Evolutionary conservation across 495 filamentous ascomycete genomes (phyloP).

Genomic region (Aspergillus affinis): DNA sequence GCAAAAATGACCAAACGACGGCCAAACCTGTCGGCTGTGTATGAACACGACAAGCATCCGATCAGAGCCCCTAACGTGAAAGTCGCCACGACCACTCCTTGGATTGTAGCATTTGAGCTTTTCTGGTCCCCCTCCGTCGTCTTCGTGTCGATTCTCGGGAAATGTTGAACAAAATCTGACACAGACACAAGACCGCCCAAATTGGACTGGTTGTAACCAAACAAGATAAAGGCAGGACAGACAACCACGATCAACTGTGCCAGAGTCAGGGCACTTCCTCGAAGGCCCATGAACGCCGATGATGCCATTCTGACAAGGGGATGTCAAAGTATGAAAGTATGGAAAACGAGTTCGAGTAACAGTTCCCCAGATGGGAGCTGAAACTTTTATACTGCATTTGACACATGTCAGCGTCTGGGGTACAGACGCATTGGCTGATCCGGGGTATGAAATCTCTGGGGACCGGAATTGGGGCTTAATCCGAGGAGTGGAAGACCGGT

Average conservation of each 20-base stretch:
- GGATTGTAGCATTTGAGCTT: slow-evolving; percentile 27
- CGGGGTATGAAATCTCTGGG: neutral
- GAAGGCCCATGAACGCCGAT: slow-evolving; percentile 24
- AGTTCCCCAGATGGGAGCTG: neutral
- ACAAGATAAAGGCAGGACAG: slow-evolving; percentile 26
- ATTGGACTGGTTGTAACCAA: slow-evolving; percentile 27
- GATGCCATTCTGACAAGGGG: neutral
- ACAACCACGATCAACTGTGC: slow-evolving; percentile 21
- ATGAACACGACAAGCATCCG: slow-evolving; percentile 29
- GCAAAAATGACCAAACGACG: slow-evolving; percentile 52
- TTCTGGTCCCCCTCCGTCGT: slow-evolving; percentile 29
- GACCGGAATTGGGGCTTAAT: neutral
- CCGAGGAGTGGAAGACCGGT: neutral
- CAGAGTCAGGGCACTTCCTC: slow-evolving; percentile 15
- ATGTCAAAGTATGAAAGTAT: neutral
- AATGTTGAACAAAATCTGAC: slow-evolving; percentile 33
- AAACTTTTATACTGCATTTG: slow-evolving; percentile 1
- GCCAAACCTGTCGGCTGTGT: slow-evolving; percentile 39
- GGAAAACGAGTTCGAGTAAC: neutral
- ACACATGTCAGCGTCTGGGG: neutral
- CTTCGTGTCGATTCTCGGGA: slow-evolving; percentile 46
- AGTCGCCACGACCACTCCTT: slow-evolving; percentile 32
- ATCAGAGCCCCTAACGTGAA: slow-evolving; percentile 30
- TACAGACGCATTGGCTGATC: neutral
- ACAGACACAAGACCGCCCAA: slow-evolving; percentile 20